Evolutionary conservation across 441 rosid species (phyloP).

Genomic region (Pelargonium cotyledonis): DNA sequence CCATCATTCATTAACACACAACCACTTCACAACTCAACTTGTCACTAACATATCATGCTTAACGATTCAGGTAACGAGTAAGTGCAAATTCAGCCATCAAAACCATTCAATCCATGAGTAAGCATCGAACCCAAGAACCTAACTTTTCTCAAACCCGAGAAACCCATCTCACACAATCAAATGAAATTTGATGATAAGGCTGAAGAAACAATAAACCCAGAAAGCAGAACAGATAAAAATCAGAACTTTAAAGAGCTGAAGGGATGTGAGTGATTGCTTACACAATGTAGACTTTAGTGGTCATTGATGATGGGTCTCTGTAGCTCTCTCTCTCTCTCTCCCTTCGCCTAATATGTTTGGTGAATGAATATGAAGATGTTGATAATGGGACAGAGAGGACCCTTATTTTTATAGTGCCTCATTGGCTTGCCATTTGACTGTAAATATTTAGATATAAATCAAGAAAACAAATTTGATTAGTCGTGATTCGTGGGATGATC

Average conservation of each 20-base stretch:
- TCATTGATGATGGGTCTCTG: constrained; percentile 35
- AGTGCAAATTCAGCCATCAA: neutral
- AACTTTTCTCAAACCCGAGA: neutral
- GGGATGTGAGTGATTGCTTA: constrained; percentile 23
- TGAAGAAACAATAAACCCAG: neutral
- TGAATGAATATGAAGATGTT: neutral
- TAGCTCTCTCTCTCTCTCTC: neutral
- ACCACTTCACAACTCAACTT: neutral
- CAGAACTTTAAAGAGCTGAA: constrained; percentile 5
- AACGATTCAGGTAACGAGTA: neutral
- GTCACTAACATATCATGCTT: neutral
- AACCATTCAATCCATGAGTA: neutral
- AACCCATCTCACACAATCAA: neutral
- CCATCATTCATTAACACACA: neutral
- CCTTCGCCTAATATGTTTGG: neutral
- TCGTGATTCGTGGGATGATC: constrained; percentile 3
- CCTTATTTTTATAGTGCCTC: constrained; percentile 28
- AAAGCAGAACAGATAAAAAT: constrained; percentile 5
- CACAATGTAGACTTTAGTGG: constrained; percentile 53
- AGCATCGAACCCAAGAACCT: neutral
- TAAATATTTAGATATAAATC: neutral
- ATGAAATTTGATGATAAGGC: neutral
- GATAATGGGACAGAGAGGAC: constrained; percentile 7
- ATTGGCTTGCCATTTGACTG: neutral
- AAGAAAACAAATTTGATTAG: constrained; percentile 2